Evolutionary conservation across 352 stramenopile species (phyloP).

Genomic region (Albugo laibachii): DNA sequence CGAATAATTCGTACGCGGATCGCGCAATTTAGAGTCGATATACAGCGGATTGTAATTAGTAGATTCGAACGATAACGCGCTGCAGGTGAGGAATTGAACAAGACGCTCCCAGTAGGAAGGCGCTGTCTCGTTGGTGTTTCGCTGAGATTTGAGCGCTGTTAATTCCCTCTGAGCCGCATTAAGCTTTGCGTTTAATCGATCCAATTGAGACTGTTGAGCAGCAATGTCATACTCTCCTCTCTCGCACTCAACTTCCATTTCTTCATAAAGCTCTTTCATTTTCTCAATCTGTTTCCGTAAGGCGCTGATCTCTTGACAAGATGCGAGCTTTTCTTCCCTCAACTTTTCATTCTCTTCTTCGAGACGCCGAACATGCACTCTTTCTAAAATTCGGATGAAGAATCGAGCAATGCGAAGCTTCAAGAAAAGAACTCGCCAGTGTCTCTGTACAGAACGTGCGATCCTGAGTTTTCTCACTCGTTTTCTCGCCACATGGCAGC

Average conservation of each 20-base stretch:
- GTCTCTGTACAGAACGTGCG: conserved; percentile 33
- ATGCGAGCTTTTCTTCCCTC: conserved; percentile 14
- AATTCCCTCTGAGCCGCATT: conserved; percentile 7
- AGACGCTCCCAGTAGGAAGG: conserved; percentile 35
- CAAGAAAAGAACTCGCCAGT: conserved; percentile 42
- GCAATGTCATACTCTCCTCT: conserved; percentile 26
- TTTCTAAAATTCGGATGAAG: conserved; percentile 33
- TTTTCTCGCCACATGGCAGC: conserved; percentile 17
- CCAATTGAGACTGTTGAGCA: conserved; percentile 34
- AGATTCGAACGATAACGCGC: conserved; percentile 1
- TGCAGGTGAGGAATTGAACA: conserved; percentile 78
- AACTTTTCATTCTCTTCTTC: conserved; percentile 45
- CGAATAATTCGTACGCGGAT: no score
- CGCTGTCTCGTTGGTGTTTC: conserved; percentile 20
- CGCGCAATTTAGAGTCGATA: no score
- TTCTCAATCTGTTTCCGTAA: conserved; percentile 23
- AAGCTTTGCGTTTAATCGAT: conserved; percentile 31
- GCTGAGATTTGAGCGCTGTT: conserved; percentile 23
- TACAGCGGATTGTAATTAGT: no score
- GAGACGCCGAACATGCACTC: conserved; percentile 50
- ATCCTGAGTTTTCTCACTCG: conserved; percentile 41
- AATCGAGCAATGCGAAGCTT: conserved; percentile 17
- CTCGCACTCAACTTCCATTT: conserved; percentile 32
- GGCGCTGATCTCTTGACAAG: conserved; percentile 17
- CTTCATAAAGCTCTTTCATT: conserved; percentile 27